These are phyloP conservation scores for Bacidia rubella DNA, from an alignment of 495 filamentous ascomycete species.

Conservation along the genomic window DNA sequence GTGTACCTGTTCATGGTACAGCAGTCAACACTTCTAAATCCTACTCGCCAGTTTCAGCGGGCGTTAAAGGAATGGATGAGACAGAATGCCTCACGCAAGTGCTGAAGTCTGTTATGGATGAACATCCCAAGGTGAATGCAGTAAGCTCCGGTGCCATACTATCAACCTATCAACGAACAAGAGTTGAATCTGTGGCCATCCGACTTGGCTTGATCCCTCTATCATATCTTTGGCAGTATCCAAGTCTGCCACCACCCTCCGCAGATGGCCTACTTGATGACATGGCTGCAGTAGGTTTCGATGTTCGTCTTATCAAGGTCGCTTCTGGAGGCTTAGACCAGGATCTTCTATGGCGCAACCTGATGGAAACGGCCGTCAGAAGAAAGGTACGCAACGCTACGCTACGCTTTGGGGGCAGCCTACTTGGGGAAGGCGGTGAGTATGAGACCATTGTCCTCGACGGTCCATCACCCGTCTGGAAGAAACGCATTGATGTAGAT, in stretches of 20 bases:
- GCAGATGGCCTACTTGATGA: conserved; percentile 53
- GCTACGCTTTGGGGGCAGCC: conserved; percentile 52
- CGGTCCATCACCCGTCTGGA: conserved; percentile 61
- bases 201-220: conserved; percentile 68
- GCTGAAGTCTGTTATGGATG: conserved; percentile 43
- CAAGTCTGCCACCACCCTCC: conserved; percentile 43
- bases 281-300: conserved; percentile 63
- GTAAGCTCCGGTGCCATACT: conserved; percentile 85
- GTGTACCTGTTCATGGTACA: conserved; percentile 53
- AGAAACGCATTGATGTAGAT: conserved; percentile 51
- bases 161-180: conserved; percentile 86
- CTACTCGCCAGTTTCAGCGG: conserved; percentile 29
- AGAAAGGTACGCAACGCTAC: conserved; percentile 46
- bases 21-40: conserved; percentile 51
- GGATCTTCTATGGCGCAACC: conserved; percentile 69
- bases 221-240: conserved; percentile 83
- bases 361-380: conserved; percentile 40
- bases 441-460: conserved; percentile 87
- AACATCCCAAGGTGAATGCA: conserved; percentile 67
- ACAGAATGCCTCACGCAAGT: conserved; percentile 75
- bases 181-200: conserved; percentile 75
- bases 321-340: conserved; percentile 82
- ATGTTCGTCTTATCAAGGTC: conserved; percentile 84
- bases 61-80: conserved; percentile 44
- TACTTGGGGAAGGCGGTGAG: conserved; percentile 88